phyloP scores from a whole-genome alignment of 495 filamentous ascomycete species.

The Hamigera avellanea region DNA sequence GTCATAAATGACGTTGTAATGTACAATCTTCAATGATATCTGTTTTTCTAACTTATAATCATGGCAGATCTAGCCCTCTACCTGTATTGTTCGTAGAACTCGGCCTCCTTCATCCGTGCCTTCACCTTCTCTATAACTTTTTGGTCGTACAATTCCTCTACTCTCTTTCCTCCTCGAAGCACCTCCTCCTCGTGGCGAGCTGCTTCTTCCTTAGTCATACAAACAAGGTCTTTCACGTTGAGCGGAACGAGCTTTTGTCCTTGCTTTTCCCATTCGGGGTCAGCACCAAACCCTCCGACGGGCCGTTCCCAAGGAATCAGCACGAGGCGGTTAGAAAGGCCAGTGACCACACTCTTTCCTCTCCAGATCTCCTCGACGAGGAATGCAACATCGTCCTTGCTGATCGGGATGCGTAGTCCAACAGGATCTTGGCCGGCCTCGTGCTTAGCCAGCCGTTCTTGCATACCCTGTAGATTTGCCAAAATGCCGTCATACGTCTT shows the following conservation, averaged over 20 bases:
- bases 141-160: conserved; percentile 61
- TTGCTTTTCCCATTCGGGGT: conserved; percentile 31
- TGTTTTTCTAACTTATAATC: no score
- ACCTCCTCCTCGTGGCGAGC: conserved; percentile 68
- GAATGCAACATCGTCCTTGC: conserved; percentile 68
- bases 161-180: conserved; percentile 52
- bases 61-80: no score
- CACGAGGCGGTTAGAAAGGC: conserved; percentile 62
- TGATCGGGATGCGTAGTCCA: conserved; percentile 70
- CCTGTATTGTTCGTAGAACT: conserved; percentile 1
- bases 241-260: conserved; percentile 62
- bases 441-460: conserved; percentile 57
- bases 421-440: conserved; percentile 46
- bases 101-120: conserved; percentile 49
- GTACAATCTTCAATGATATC: no score
- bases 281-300: conserved; percentile 34
- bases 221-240: conserved; percentile 62
- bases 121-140: conserved; percentile 53
- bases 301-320: conserved; percentile 66
- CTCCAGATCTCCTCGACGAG: conserved; percentile 81
- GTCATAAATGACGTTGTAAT: no score
- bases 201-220: conserved; percentile 96
- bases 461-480: conserved; percentile 54
- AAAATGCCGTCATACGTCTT: conserved; percentile 84
- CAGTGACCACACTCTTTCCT: conserved; percentile 73